Base-by-base conservation (phyloP, 768 basidiomycete species). In the Lactarius psammicola region DNA sequence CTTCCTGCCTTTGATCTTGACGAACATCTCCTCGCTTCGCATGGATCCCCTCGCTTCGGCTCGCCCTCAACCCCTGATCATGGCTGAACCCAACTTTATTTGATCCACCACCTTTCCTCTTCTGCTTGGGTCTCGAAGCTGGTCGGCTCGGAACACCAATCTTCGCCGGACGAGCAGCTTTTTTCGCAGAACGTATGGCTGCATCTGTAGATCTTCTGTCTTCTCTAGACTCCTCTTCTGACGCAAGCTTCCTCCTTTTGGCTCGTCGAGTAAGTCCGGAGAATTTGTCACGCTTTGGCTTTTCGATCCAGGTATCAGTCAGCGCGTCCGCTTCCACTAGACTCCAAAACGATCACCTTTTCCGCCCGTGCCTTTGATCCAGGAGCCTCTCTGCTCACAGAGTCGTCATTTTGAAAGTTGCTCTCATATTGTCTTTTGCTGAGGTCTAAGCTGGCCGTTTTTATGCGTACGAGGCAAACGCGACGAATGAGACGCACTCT, bases 161-260 rank as follows among this genome's bases (percentile, higher is more conserved):
- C 80, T 92, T 97, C 11, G 77, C 77, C 1, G 90, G 90, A 69
- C 85, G 84, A 40, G 80, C 77, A 9, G 87, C 81, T 77, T 89
- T 95, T 78, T 98, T 98, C 11, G 91, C 94, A 15, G 85, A 85
- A 62, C 95, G 90, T 68, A 97, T 90, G 1, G 94, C 88, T 18
- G 90, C 89, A 46, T 83, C 81, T 54, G 90, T 77, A 10, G 82
- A 78, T 28, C 80, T 81, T 38, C 75, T 77, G 62, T 87, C 85
- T 18, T 82, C 84, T 4, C 87, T 86, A 59, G 85, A 84, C 68
- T 95, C 93, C 68, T 88, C 87, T 73, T 95, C 91, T 75, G 85
- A 80, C 8, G 89, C 88, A 79, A 95, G 80, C 78, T 95, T 97
- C 72, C 94, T 83, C 65, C 96, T 83, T 75, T 97, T 98, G 59